Percentiles rank a stretch among this genome's conserved stretches.
These are phyloP conservation scores for Penicillium digitatum DNA, from an alignment of 2,329 filamentous ascomycete genomes.

Conservation along the genomic window DNA sequence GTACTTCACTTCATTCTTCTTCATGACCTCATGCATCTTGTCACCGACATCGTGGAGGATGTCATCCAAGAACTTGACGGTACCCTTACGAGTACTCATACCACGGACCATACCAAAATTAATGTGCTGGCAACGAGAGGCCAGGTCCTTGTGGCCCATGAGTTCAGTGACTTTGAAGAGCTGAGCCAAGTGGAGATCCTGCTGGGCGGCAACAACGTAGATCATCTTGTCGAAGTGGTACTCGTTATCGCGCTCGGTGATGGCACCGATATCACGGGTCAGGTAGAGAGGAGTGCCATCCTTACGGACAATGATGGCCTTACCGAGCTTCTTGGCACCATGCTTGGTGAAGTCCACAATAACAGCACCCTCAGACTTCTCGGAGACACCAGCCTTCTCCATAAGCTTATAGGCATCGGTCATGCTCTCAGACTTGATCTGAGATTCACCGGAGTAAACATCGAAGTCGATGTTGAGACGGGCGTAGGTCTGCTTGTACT, in stretches of 20 bases:
- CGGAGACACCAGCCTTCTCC: slow-evolving; percentile 57
- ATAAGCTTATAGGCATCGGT: slow-evolving; percentile 56
- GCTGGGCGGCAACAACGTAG: slow-evolving; percentile 62
- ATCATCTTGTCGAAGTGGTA: slow-evolving; percentile 66
- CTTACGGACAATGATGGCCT: slow-evolving; percentile 63
- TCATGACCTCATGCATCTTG: slow-evolving; percentile 98
- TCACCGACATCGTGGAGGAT: slow-evolving; percentile 77
- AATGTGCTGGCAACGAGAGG: slow-evolving; percentile 58
- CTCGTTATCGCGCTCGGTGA: slow-evolving; percentile 58
- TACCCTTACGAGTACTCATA: slow-evolving; percentile 64
- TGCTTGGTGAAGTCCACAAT: slow-evolving; percentile 69
- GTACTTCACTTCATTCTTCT: slow-evolving; percentile 85
- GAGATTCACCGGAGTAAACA: slow-evolving; percentile 66
- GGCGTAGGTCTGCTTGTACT: slow-evolving; percentile 62
- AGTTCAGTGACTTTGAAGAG: slow-evolving; percentile 63
- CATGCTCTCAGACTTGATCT: slow-evolving; percentile 61
- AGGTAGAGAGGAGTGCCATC: slow-evolving; percentile 66
- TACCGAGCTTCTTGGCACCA: slow-evolving; percentile 62
- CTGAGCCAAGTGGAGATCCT: slow-evolving; percentile 62
- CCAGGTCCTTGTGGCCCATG: slow-evolving; percentile 58
- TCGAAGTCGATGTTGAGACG: slow-evolving; percentile 63
- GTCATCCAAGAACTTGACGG: slow-evolving; percentile 69
- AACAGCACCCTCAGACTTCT: slow-evolving; percentile 62
- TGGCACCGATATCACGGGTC: slow-evolving; percentile 65
- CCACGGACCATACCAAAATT: slow-evolving; percentile 65